These are phyloP conservation scores for Thymus quinquecostatus DNA, from an alignment of 257 asterid genomes.

Conservation along the genomic window DNA sequence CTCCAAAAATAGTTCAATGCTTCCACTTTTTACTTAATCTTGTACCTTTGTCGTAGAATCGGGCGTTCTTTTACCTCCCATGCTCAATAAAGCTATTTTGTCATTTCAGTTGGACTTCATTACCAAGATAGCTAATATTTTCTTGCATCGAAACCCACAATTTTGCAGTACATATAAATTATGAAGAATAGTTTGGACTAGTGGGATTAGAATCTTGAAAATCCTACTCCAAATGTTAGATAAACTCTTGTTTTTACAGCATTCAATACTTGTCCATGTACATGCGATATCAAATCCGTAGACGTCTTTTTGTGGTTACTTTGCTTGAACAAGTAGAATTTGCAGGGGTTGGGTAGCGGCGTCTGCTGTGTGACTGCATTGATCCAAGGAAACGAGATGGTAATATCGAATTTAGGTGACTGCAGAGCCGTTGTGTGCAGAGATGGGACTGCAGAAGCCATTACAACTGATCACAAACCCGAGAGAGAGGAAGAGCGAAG, in stretches of 20 bases:
- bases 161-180: not conserved
- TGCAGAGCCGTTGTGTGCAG: slow-evolving; percentile 77
- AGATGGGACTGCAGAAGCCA: slow-evolving; percentile 59
- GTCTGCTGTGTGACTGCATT: slow-evolving; percentile 79
- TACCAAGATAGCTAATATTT: not conserved
- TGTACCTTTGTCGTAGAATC: too few relatives aligned
- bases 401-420: slow-evolving; percentile 80
- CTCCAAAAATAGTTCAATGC: not conserved
- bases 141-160: not conserved
- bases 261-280: too few relatives aligned
- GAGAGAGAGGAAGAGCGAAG: slow-evolving; percentile 68
- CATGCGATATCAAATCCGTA: not conserved
- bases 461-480: slow-evolving; percentile 75
- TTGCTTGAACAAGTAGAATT: not conserved
- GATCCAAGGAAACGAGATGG: slow-evolving; percentile 68
- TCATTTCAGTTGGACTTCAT: not conserved
- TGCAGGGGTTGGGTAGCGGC: slow-evolving; percentile 76
- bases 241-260: not conserved
- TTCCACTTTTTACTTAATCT: not conserved
- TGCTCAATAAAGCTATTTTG: not conserved
- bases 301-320: not conserved
- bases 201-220: not conserved
- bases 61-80: not conserved
- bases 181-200: not conserved
- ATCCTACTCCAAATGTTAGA: not conserved